Conservation (phyloP, 1,284 basidiomycete species). For the Ceratobasidium theobromae region DNA sequence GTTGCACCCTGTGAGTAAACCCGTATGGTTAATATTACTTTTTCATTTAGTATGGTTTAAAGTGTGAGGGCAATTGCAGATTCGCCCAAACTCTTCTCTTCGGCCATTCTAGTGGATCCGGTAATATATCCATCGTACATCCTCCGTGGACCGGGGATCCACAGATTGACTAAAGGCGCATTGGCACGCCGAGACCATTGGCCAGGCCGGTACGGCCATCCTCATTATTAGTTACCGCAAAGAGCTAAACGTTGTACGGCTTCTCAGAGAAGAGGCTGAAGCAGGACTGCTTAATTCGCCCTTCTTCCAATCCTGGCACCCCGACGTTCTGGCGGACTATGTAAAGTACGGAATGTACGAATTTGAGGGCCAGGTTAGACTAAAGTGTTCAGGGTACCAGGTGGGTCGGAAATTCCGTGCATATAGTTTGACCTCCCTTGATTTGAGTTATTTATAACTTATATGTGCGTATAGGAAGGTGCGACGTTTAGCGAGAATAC, state of each 20-base stretch:
- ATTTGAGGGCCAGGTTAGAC: conserved; percentile 47
- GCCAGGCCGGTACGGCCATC: conserved; percentile 54
- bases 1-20: conserved; percentile 61
- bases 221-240: neutral
- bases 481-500: conserved; percentile 53
- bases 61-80: conserved; percentile 63
- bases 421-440: neutral
- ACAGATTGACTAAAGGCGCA: conserved; percentile 46
- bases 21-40: neutral
- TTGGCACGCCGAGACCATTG: conserved; percentile 66
- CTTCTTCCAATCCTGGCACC: conserved; percentile 78
- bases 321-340: conserved; percentile 65
- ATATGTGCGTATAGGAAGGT: too few relatives aligned
- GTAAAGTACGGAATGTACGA: conserved; percentile 63
- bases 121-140: conserved; percentile 52
- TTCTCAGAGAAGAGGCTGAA: conserved; percentile 61
- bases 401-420: neutral
- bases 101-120: conserved; percentile 79
- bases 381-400: conserved; percentile 61
- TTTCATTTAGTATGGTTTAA: conserved; percentile 30
- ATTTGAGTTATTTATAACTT: too few relatives aligned
- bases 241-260: neutral
- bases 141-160: neutral
- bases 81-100: conserved; percentile 68
- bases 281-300: conserved; percentile 54